Percentiles rank a stretch among this genome's conserved stretches.
phyloP scores from a whole-genome alignment of 257 asterid genomes.

The Nicotiana obtusifolia region DNA sequence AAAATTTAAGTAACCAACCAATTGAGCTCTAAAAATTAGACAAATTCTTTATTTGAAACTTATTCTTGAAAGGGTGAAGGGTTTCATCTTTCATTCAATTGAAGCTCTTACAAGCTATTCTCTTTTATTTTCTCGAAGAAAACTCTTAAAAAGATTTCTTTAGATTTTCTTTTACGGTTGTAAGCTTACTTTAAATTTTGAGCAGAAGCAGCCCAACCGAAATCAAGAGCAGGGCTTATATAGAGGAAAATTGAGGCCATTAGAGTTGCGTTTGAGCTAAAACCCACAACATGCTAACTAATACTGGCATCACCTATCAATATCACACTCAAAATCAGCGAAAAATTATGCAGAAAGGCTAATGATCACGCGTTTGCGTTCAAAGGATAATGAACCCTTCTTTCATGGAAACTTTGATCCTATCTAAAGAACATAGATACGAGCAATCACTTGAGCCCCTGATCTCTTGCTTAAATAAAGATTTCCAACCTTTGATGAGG shows the following conservation, averaged over 20 bases:
- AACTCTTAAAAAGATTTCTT: no score
- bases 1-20: no score
- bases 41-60: no score
- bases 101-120: no score
- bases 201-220: no score
- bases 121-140: no score
- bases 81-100: no score
- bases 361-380: background rate
- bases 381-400: background rate
- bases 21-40: no score
- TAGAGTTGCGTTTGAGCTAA: background rate
- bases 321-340: background rate
- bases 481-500: background rate
- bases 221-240: background rate
- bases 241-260: background rate
- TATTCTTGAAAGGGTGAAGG: no score
- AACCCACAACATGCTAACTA: background rate
- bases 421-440: constrained; percentile 1
- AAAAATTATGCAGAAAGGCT: background rate
- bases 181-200: no score
- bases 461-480: constrained; percentile 12
- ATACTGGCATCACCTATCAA: background rate
- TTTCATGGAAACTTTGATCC: background rate
- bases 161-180: no score
- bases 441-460: background rate